Base-by-base conservation (phyloP, 2,329 filamentous ascomycete species). In the Nigrospora oryzae region DNA sequence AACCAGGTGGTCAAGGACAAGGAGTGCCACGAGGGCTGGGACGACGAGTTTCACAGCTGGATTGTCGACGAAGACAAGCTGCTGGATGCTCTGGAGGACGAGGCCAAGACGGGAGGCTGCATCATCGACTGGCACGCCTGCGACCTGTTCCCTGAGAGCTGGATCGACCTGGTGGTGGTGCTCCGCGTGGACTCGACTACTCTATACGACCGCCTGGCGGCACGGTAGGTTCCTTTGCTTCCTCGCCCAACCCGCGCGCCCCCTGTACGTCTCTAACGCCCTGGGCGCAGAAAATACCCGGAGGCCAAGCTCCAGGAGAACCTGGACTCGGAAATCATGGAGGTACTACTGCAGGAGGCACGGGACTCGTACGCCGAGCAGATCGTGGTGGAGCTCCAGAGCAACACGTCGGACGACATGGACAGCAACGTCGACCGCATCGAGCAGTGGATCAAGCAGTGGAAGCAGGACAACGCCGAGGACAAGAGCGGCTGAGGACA, bases 81-180 rank as follows among this genome's bases (percentile, higher is more conserved):
- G 31, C 75, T 98, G 17, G 93, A 98, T 62, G 80, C 86, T 40
- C 84, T 98, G 46, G 93, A 97, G 67, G 78, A 86, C 46, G 84
- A 93, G 49, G 76, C 87, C 35, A 77, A 83, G 50, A 68, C 77
- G 16, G 91, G 91, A 46, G 93, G 93, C 16, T 87, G 81, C 64
- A 81, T 98, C 55, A 86, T 98, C 59, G 93, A 98, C 69, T 98
- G 93, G 91, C 93, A 98, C 67, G 91, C 90, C 2, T 97, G 91
- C 69, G 93, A 97, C 58, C 69, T 97, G 17, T 97, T 97, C 60
- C 93, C 93, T 2, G 83, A 86, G 61, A 85, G 85, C 59, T 94
- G 90, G 88, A 85, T 98, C 59, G 93, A 98, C 63, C 77, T 98
- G 3, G 90, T 98, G 1, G 86, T 97, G 5, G 93, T 98, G 45